These are phyloP conservation scores for Fraxinus velutina DNA, from an alignment of 305 asterid genomes.

Conservation along the genomic window DNA sequence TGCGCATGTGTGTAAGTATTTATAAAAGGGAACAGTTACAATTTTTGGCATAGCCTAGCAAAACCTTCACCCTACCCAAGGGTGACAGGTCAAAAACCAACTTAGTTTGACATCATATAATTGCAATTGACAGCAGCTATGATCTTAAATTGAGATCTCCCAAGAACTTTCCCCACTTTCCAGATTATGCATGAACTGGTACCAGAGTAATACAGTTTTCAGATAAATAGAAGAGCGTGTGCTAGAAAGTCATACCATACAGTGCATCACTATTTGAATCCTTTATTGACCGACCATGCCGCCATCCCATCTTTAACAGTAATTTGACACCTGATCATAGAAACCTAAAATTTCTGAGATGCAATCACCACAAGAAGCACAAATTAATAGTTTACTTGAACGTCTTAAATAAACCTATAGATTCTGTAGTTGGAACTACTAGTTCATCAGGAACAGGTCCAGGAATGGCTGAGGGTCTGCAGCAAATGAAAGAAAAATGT, in stretches of 20 bases:
- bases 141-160: slow-evolving; percentile 4
- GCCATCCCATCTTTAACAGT: slow-evolving; percentile 92
- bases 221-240: neutral
- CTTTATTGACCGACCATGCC: slow-evolving; percentile 80
- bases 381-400: slow-evolving; percentile 9
- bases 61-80: slow-evolving; percentile 1
- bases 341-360: slow-evolving; percentile 21
- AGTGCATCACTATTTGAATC: slow-evolving; percentile 52
- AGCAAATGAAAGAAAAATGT: slow-evolving; percentile 20
- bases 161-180: slow-evolving; percentile 4
- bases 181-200: slow-evolving; percentile 12
- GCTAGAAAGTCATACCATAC: slow-evolving; percentile 46
- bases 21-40: neutral
- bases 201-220: neutral
- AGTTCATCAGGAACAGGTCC: slow-evolving; percentile 96
- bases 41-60: neutral
- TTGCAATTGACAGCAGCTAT: neutral
- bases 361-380: slow-evolving; percentile 22
- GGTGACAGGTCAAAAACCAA: neutral
- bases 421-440: slow-evolving; percentile 66
- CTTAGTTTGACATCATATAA: slow-evolving; percentile 8
- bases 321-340: slow-evolving; percentile 67
- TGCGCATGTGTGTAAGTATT: neutral
- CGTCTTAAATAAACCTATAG: slow-evolving; percentile 59
- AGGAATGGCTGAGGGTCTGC: slow-evolving; percentile 84